Evolutionary conservation across 2,329 filamentous ascomycete genomes (phyloP), one percentile per base, ranked within the genome.

Genomic region (Monilinia vaccinii-corymbosi): DNA sequence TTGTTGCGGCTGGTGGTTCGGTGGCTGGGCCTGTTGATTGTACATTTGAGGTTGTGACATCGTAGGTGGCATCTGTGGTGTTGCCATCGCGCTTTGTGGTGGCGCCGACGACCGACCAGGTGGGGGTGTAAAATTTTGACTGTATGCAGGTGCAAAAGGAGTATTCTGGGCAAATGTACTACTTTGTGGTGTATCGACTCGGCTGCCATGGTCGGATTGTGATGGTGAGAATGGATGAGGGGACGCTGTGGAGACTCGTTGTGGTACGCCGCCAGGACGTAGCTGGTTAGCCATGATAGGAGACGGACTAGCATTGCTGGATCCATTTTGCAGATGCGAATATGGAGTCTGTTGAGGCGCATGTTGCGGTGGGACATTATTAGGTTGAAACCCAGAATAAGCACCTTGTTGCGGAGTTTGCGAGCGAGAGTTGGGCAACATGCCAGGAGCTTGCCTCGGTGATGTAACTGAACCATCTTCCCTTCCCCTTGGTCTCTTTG

Each of bases 141-240:
- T 83, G 65, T 81, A 87, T 38, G 76, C 79, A 58, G 78, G 82
- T 1, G 78, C 73, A 66, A 87, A 85, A 38, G 76, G 77, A 23
- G 75, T 75, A 49, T 76, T 81, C 58, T 82, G 83, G 75, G 86
- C 82, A 67, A 84, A 91, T n/a, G 81, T 79, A 64, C 81, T 85
- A 46, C 85, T 88, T 70, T 92, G 89, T 0, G 89, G 87, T 10
- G 88, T 91, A 60, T 79, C 79, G 38, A 81, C 79, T 60, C 80
- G 75, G 68, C 84, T 84, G 32, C 79, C 81, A 67, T 90, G 87
- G 63, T 94, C 89, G 28, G 88, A 87, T 6, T 88, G 84, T 18
- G 87, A 83, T 13, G 90, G 89, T 1, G 89, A 92, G 72, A 95
- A 96, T 1, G 91, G 90, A 73, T 94, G 93, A 4, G 94, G 93